phyloP scores from a whole-genome alignment of 306 rosid genomes.

The Corylus heterophylla region DNA sequence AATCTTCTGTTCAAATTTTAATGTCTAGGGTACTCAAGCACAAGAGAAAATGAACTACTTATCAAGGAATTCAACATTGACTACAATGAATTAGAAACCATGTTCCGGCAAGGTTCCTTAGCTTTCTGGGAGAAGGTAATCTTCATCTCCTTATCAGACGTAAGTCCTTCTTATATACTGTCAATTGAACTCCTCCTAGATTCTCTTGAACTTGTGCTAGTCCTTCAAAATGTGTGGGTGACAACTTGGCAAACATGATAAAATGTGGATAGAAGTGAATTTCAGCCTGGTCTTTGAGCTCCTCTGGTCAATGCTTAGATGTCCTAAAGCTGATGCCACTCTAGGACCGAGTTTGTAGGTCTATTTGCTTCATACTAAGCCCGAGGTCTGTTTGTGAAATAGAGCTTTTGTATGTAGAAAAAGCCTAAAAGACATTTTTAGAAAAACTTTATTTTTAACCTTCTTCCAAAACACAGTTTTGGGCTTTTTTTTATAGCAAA shows the following conservation, averaged over 20 bases:
- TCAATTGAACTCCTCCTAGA: conserved; percentile 1
- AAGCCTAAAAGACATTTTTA: too few relatives aligned
- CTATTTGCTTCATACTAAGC: too few relatives aligned
- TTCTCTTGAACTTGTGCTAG: background rate
- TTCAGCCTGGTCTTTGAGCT: background rate
- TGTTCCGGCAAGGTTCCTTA: conserved; percentile 77
- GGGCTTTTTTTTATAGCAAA: too few relatives aligned
- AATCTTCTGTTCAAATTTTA: background rate
- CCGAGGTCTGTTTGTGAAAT: background rate
- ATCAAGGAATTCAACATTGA: conserved; percentile 58
- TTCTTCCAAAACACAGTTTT: too few relatives aligned
- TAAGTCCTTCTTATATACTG: background rate
- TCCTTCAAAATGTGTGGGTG: background rate
- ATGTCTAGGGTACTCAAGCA: conserved; percentile 62
- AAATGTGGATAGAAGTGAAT: background rate
- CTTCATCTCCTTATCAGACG: conserved; percentile 3
- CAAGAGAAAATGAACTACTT: conserved; percentile 55
- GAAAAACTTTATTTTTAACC: too few relatives aligned
- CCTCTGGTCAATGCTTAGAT: background rate
- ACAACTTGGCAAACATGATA: background rate
- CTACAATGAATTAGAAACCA: conserved; percentile 55
- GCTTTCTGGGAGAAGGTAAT: conserved; percentile 54
- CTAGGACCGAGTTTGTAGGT: background rate
- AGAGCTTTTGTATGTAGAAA: too few relatives aligned
- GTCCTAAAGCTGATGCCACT: background rate